phyloP scores from a whole-genome alignment of 1,284 basidiomycete genomes.

The Ganoderma lingzhi region DNA sequence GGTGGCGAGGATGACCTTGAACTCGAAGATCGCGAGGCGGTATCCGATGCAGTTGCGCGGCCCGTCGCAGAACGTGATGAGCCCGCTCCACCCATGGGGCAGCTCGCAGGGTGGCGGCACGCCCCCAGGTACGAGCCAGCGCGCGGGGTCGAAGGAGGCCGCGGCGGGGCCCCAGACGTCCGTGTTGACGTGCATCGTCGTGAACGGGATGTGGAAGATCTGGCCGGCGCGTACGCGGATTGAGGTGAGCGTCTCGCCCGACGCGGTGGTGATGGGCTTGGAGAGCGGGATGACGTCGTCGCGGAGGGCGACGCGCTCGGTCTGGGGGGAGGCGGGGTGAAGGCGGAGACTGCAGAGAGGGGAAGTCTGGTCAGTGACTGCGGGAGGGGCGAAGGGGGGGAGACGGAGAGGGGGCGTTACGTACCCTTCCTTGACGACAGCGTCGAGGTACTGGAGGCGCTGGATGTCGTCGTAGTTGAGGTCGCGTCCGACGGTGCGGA shows the following conservation, averaged over 20 bases:
- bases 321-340: constrained; percentile 48
- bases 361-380: constrained; percentile 6
- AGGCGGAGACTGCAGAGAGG: constrained; percentile 45
- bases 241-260: constrained; percentile 42
- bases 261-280: constrained; percentile 43
- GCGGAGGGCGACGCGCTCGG: constrained; percentile 45
- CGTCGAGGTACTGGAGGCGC: constrained; percentile 59
- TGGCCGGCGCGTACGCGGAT: constrained; percentile 49
- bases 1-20: constrained; percentile 49
- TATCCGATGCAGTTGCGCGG: constrained; percentile 51
- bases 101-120: constrained; percentile 40
- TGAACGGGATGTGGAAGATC: constrained; percentile 45
- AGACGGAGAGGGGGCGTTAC: not conserved
- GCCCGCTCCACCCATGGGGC: constrained; percentile 42
- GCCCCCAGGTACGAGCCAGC: constrained; percentile 42
- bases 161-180: constrained; percentile 53
- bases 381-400: not conserved
- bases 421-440: constrained; percentile 48
- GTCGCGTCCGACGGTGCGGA: constrained; percentile 40
- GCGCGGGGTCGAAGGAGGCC: constrained; percentile 50
- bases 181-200: constrained; percentile 46
- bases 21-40: constrained; percentile 45
- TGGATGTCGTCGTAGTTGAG: constrained; percentile 55
- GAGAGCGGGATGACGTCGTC: constrained; percentile 56
- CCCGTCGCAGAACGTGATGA: constrained; percentile 51